Percentiles rank a stretch among this genome's conserved stretches.
Evolutionary conservation across 192 early-diverging fungal genomes (phyloP).

Genomic region (Neocallimastix lanati): DNA sequence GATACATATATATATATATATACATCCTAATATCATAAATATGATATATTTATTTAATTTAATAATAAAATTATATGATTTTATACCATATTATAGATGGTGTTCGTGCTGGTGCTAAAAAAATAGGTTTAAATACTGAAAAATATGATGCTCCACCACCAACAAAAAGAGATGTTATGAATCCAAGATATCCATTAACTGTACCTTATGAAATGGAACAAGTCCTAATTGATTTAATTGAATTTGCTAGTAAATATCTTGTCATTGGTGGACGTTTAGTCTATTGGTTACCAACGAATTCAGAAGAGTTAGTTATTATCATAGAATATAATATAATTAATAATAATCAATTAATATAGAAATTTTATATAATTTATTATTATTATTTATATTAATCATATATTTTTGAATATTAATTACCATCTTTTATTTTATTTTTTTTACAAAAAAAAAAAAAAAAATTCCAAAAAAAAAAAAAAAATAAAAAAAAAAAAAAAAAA

Average conservation of each 20-base stretch:
- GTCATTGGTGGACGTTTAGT: slow-evolving; percentile 69
- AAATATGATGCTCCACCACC: slow-evolving; percentile 18
- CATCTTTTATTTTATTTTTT: too few species aligned
- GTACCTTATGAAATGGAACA: slow-evolving; percentile 92
- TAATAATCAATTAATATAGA: too few species aligned
- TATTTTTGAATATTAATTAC: too few species aligned
- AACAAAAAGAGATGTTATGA: slow-evolving; percentile 12
- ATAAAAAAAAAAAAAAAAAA: background rate
- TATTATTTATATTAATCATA: too few species aligned
- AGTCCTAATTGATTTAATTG: slow-evolving; percentile 63
- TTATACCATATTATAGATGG: too few species aligned
- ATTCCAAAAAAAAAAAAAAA: too few species aligned
- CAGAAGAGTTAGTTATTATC: slow-evolving; percentile 65
- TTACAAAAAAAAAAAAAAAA: background rate
- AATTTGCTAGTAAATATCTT: slow-evolving; percentile 62
- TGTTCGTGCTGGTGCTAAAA: slow-evolving; percentile 90
- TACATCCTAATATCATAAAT: too few species aligned
- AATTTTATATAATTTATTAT: too few species aligned
- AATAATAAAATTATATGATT: too few species aligned
- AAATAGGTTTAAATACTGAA: slow-evolving; percentile 44
- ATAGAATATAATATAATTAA: too few species aligned
- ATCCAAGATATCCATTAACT: slow-evolving; percentile 63
- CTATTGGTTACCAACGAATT: slow-evolving; percentile 89
- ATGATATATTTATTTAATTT: too few species aligned
- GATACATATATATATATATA: too few species aligned